A percentile compares a stretch with the other conserved stretches of the same genome.
phyloP scores from a whole-genome alignment of 192 early-diverging fungal species.

The Entophlyctis luteolus region DNA sequence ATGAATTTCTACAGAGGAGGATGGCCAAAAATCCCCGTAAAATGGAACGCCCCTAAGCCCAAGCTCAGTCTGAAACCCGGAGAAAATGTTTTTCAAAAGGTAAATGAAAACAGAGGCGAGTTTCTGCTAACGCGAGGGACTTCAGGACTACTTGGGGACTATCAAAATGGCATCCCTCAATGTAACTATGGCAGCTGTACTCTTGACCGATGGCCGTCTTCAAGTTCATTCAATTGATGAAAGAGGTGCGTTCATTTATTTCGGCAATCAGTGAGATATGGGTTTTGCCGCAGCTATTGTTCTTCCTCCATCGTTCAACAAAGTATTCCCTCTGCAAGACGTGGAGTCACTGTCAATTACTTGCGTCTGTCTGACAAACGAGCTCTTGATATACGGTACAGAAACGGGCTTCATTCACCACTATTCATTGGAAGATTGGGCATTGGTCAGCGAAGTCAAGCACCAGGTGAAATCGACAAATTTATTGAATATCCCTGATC shows the following conservation, averaged over 20 bases:
- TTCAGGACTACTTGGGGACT: constrained; percentile 32
- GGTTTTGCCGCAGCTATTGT: not conserved
- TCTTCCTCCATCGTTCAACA: constrained; percentile 18
- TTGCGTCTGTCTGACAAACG: constrained; percentile 31
- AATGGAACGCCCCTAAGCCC: constrained; percentile 20
- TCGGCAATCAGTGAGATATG: not conserved
- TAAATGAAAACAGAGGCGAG: not conserved
- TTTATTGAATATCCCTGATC: not conserved
- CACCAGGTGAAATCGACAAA: constrained; percentile 36
- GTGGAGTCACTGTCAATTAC: constrained; percentile 18
- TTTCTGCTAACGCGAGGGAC: not conserved
- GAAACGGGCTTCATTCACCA: constrained; percentile 31
- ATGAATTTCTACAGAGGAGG: constrained; percentile 19
- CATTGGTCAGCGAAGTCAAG: constrained; percentile 38
- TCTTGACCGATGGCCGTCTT: constrained; percentile 37
- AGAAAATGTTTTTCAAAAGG: constrained; percentile 25
- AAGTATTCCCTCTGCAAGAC: constrained; percentile 35
- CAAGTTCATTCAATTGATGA: constrained; percentile 44
- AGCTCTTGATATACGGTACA: constrained; percentile 41
- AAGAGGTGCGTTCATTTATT: not conserved
- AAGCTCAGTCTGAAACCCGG: constrained; percentile 13
- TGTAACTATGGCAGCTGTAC: constrained; percentile 26
- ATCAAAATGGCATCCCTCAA: constrained; percentile 35
- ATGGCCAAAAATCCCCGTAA: constrained; percentile 6
- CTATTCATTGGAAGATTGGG: constrained; percentile 41